Evolutionary conservation across 352 stramenopile genomes (phyloP).

Genomic region (Globisporangium spiculum): DNA sequence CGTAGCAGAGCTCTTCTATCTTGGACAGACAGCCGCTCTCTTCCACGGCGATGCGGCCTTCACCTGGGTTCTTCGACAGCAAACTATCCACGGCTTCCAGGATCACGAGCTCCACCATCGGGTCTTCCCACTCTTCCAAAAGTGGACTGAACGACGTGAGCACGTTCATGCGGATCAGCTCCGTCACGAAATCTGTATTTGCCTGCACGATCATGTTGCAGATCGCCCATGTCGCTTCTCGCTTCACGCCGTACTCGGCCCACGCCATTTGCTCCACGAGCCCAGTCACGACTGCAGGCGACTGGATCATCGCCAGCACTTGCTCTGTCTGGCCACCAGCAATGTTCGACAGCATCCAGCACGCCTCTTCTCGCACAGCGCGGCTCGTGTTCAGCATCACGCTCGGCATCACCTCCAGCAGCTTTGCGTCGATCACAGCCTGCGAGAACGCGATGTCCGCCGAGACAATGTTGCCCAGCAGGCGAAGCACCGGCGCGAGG

Average conservation of each 20-base stretch:
- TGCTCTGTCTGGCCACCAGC: conserved; percentile 71
- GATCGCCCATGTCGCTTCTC: conserved; percentile 82
- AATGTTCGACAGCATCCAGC: conserved; percentile 88
- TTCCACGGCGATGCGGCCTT: conserved; percentile 67
- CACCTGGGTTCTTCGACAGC: conserved; percentile 57
- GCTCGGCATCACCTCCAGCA: conserved; percentile 79
- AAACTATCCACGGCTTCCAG: conserved; percentile 75
- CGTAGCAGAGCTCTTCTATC: conserved; percentile 83
- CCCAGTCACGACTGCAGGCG: conserved; percentile 54
- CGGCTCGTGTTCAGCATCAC: conserved; percentile 82
- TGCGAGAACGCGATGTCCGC: conserved; percentile 73
- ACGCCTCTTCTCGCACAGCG: conserved; percentile 77
- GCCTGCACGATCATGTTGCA: conserved; percentile 85
- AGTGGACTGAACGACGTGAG: conserved; percentile 70
- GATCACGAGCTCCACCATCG: conserved; percentile 84
- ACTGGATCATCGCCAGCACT: conserved; percentile 71
- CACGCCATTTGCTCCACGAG: conserved; percentile 85
- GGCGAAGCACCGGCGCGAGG: conserved; percentile 65
- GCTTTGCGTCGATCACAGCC: conserved; percentile 70
- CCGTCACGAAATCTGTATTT: conserved; percentile 47
- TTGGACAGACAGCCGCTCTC: conserved; percentile 74
- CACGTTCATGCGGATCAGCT: conserved; percentile 72
- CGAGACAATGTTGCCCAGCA: conserved; percentile 84
- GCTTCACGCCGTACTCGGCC: conserved; percentile 83
- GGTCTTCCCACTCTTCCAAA: conserved; percentile 82